Conservation (phyloP, 202 grass and related monocot species). For the Schoenoplectus triqueter region DNA sequence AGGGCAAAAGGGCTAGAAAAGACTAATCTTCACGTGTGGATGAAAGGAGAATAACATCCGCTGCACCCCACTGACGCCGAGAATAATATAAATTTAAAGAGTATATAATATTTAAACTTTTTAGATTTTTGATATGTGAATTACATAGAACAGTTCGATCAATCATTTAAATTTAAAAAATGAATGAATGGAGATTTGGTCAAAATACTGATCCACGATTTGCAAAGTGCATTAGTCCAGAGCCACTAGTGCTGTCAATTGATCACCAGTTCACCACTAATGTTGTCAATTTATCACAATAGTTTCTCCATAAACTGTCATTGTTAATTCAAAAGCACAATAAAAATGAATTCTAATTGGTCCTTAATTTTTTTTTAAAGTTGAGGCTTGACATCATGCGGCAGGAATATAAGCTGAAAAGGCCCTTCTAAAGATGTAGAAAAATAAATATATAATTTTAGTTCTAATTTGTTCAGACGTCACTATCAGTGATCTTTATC, state of each 20-base stretch:
- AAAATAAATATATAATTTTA: background rate
- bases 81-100: too few species aligned
- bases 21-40: background rate
- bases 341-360: conserved; percentile 15
- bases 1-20: too few species aligned
- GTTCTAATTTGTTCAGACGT: conserved; percentile 26
- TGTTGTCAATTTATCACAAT: background rate
- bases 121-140: background rate
- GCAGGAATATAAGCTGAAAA: background rate
- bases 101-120: background rate
- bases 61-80: too few species aligned
- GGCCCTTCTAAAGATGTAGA: background rate
- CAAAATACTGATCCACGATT: background rate
- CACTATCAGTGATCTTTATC: conserved; percentile 20
- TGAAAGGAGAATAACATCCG: background rate
- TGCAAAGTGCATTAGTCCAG: background rate
- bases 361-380: conserved; percentile 9
- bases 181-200: background rate
- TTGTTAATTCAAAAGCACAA: background rate
- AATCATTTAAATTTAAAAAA: background rate
- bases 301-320: background rate
- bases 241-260: background rate
- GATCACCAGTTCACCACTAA: background rate
- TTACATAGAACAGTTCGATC: background rate
- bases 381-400: conserved; percentile 13